Evolutionary conservation across 1,284 basidiomycete genomes (phyloP), one percentile per base, ranked within the genome.

Genomic region (Melanopsichium pennsylvanicum): DNA sequence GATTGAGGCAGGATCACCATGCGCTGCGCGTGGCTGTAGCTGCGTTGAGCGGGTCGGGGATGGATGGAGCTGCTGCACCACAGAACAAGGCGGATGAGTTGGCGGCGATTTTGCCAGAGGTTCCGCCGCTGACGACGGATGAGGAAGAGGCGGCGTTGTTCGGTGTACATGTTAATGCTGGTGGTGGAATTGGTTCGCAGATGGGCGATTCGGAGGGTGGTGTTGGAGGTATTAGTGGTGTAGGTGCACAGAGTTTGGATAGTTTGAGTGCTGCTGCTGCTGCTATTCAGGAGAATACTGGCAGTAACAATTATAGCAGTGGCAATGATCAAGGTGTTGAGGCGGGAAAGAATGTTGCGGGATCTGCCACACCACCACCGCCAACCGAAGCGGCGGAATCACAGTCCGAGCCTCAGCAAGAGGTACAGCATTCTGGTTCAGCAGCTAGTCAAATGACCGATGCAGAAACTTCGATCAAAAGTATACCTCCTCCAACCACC

Each of bases 1-100:
- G 61, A 0, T 56, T 78, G 18, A 50, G 75, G 38, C 68, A 64
- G 29, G 75, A 78, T 44, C 72, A 76, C 37, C 66, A 76, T 22
- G 68, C 63, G 12, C 42, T 78, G 10, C 43, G 75, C 9, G 64
- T 76, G n/a, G 75, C 74, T 4, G 35, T 78, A 21, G 54, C 57
- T 3, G 75, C 75, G 23, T 54, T 78, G 15, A 74, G 74, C 16
- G 75, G 75, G 1, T 59, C 51, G 32, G 44, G 43, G 11, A 56
- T 59, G 2, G 66, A 62, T 2, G 59, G 41, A 19, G 39, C 43
- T 22, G 39, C 33, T 37, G 6, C 57, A n/a, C 55, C 68, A 21
- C n/a, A 45, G 21, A 47, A 22, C 39, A 69, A 46, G 32, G 35
- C 64, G 18, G 73, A 75, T 9, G 70, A 70, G 16, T n/a, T 59